Conservation (phyloP, 768 basidiomycete genomes). For the Steccherinum ochraceum region DNA sequence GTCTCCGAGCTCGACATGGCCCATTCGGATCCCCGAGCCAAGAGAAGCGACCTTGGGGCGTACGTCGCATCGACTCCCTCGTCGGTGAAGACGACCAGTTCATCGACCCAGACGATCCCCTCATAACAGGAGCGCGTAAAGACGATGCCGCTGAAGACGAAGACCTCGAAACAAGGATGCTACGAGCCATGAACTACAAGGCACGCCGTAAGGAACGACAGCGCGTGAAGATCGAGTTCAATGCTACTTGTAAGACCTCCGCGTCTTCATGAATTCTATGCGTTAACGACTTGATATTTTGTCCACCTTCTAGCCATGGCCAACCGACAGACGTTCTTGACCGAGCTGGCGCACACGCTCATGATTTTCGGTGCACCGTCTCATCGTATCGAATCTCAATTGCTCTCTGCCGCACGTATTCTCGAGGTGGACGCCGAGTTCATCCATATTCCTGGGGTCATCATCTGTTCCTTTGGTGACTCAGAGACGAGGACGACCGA, state of each 20-base stretch:
- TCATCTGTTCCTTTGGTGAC: conserved; percentile 87
- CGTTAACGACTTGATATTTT: neutral
- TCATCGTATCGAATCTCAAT: conserved; percentile 90
- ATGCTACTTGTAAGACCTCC: conserved; percentile 54
- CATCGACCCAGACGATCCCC: conserved; percentile 69
- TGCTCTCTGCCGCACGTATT: conserved; percentile 81
- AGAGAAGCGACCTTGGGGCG: neutral
- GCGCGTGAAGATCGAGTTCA: conserved; percentile 66
- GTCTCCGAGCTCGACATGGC: conserved; percentile 14
- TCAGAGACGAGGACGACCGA: conserved; percentile 85
- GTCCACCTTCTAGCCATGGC: conserved; percentile 50
- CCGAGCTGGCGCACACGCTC: conserved; percentile 78
- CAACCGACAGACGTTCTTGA: conserved; percentile 78
- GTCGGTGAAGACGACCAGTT: conserved; percentile 44
- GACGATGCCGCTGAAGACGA: conserved; percentile 48
- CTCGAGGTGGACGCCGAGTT: conserved; percentile 91
- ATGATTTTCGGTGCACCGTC: conserved; percentile 93
- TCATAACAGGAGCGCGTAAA: conserved; percentile 51
- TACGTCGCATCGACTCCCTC: conserved; percentile 36
- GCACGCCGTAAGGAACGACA: conserved; percentile 59
- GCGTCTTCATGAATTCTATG: conserved; percentile 2
- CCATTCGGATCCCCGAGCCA: conserved; percentile 7
- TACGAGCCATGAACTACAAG: conserved; percentile 63
- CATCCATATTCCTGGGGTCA: conserved; percentile 75
- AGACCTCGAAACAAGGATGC: conserved; percentile 53